A percentile compares a stretch with the other conserved stretches of the same genome.
phyloP scores from a whole-genome alignment of 257 asterid species.

The Cruciata laevipes region DNA sequence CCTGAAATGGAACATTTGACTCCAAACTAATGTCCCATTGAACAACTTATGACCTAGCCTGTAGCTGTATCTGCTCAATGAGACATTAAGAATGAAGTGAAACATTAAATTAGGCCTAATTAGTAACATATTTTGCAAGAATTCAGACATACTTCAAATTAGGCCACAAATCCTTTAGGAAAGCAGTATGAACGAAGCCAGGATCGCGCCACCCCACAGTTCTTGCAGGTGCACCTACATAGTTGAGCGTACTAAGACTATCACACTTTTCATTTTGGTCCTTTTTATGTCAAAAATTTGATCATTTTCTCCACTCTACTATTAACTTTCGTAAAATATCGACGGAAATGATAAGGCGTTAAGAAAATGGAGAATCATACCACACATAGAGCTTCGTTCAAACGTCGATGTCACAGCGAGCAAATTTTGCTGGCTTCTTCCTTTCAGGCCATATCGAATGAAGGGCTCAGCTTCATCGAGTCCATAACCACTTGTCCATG shows the following conservation, averaged over 20 bases:
- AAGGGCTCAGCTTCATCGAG: constrained; percentile 58
- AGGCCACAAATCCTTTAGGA: constrained; percentile 53
- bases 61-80: constrained; percentile 66
- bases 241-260: neutral
- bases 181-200: constrained; percentile 52
- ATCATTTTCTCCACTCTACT: too few species aligned
- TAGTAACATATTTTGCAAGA: neutral
- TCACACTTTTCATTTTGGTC: too few species aligned
- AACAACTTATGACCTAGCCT: constrained; percentile 69
- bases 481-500: constrained; percentile 92
- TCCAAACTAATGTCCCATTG: constrained; percentile 61
- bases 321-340: too few species aligned
- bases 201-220: constrained; percentile 71
- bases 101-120: neutral
- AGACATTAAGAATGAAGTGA: neutral
- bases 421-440: constrained; percentile 41
- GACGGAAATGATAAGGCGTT: neutral
- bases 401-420: constrained; percentile 78
- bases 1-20: constrained; percentile 52
- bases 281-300: neutral
- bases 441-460: constrained; percentile 73
- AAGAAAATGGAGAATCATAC: constrained; percentile 21
- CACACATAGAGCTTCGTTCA: constrained; percentile 78
- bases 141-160: constrained; percentile 30
- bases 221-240: constrained; percentile 70